Percentiles rank a stretch among this genome's conserved stretches.
These are phyloP conservation scores for Pseudocercospora pini-densiflorae DNA, from an alignment of 2,329 filamentous ascomycete genomes.

Conservation along the genomic window DNA sequence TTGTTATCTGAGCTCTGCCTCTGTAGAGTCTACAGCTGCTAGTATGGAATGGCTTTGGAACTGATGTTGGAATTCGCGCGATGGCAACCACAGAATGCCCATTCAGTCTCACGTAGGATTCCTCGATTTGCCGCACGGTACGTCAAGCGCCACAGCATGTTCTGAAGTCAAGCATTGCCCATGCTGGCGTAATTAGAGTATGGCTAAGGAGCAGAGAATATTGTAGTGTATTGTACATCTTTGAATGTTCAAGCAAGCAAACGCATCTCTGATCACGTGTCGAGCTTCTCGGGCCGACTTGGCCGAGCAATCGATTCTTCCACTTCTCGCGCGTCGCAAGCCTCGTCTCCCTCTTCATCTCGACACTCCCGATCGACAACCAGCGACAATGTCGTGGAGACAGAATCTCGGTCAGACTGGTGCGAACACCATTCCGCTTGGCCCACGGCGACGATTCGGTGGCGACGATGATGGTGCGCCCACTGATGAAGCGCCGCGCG, in stretches of 20 bases:
- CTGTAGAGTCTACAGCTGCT: not conserved
- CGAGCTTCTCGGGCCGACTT: not conserved
- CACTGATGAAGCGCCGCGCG: conserved; percentile 42
- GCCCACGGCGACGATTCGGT: conserved; percentile 79
- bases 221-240: no score
- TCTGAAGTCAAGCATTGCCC: not conserved
- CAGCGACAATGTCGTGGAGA: conserved; percentile 63
- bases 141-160: not conserved
- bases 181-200: not conserved
- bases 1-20: not conserved
- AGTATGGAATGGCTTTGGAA: not conserved
- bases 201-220: no score
- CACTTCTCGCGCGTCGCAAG: not conserved
- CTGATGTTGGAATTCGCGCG: not conserved
- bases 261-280: not conserved
- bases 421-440: conserved; percentile 96
- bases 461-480: conserved; percentile 60
- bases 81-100: not conserved
- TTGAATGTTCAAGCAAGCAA: no score
- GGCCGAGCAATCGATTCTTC: not conserved
- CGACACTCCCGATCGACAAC: conserved; percentile 1
- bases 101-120: not conserved
- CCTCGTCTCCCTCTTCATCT: not conserved
- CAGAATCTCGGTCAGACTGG: conserved; percentile 83
- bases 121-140: not conserved